Conservation (phyloP, 2,329 filamentous ascomycete species). For the Trichophyton equinum region DNA sequence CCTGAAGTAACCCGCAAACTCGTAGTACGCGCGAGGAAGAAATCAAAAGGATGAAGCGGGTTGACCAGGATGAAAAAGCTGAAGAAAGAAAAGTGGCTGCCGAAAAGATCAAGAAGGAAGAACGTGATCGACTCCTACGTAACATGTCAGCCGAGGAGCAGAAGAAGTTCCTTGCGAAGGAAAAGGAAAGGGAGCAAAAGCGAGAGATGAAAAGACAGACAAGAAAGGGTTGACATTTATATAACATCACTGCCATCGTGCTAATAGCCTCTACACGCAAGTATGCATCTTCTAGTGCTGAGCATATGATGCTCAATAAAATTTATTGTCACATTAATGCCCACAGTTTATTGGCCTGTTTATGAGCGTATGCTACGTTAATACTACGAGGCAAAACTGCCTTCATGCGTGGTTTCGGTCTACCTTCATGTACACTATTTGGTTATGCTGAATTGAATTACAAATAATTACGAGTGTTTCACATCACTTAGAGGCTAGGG, state of each 20-base stretch:
- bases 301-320: not conserved
- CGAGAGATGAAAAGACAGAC: conserved; percentile 53
- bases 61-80: conserved; percentile 58
- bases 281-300: not conserved
- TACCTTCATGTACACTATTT: not conserved
- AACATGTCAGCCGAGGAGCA: conserved; percentile 68
- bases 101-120: conserved; percentile 65
- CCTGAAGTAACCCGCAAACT: conserved; percentile 74
- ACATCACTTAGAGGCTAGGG: not conserved
- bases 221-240: conserved; percentile 25
- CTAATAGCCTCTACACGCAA: not conserved
- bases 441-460: not conserved
- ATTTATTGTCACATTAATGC: not conserved
- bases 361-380: not conserved
- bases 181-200: conserved; percentile 59
- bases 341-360: not conserved
- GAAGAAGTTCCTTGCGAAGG: conserved; percentile 72
- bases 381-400: not conserved
- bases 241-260: not conserved
- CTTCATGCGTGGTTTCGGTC: not conserved
- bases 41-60: conserved; percentile 64
- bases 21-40: conserved; percentile 67
- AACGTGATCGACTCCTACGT: conserved; percentile 72
- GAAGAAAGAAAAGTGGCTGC: conserved; percentile 43
- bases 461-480: not conserved